A percentile compares a stretch with the other conserved stretches of the same genome.
These are phyloP conservation scores for Penicillium robsamsonii DNA, from an alignment of 495 filamentous ascomycete genomes.

Conservation along the genomic window DNA sequence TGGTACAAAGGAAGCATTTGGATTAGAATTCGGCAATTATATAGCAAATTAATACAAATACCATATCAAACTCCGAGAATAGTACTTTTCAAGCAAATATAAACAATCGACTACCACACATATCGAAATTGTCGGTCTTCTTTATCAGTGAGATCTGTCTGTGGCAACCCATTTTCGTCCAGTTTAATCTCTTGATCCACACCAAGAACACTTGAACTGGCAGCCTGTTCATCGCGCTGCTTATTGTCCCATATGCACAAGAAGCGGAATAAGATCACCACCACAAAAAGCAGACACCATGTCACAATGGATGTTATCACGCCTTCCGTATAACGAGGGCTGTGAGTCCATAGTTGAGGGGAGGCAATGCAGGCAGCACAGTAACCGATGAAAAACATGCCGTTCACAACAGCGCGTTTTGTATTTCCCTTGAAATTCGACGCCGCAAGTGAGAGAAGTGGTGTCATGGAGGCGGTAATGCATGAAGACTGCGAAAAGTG, in stretches of 20 bases:
- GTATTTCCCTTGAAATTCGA: conserved; percentile 64
- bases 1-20: too few relatives aligned
- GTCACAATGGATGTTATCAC: conserved; percentile 31
- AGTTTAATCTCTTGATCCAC: conserved; percentile 6
- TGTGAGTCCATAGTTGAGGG: conserved; percentile 33
- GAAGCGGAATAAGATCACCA: conserved; percentile 24
- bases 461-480: conserved; percentile 50
- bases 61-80: neutral
- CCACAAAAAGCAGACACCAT: conserved; percentile 28
- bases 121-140: conserved; percentile 24
- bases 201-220: neutral
- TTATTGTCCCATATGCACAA: conserved; percentile 26
- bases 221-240: conserved; percentile 9
- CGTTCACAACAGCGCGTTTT: conserved; percentile 52
- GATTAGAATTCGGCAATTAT: too few relatives aligned
- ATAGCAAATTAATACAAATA: too few relatives aligned
- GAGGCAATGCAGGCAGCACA: conserved; percentile 34
- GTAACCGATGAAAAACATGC: conserved; percentile 40
- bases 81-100: neutral
- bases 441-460: conserved; percentile 49
- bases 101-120: conserved; percentile 7
- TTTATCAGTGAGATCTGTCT: conserved; percentile 25
- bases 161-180: conserved; percentile 20
- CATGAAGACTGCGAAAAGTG: conserved; percentile 20
- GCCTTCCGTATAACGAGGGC: conserved; percentile 27